phyloP scores from a whole-genome alignment of 148 eudicot species.

The Rhododendron simsii region DNA sequence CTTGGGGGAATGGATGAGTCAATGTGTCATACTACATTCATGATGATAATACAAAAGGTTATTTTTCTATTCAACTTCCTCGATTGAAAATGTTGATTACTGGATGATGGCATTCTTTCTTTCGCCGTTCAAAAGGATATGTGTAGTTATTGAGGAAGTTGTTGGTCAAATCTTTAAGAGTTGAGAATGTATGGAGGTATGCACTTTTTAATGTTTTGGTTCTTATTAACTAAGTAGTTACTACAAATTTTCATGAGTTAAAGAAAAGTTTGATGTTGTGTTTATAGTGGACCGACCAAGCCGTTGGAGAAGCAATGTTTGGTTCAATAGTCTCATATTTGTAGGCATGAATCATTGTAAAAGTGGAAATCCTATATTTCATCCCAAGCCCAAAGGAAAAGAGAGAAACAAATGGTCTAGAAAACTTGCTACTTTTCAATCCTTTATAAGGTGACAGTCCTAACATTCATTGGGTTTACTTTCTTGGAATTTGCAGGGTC shows the following conservation, averaged over 20 bases:
- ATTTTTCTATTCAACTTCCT: neutral
- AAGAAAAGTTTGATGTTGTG: neutral
- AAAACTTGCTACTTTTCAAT: neutral
- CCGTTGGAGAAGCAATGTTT: neutral
- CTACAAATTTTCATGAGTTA: neutral
- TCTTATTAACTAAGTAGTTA: neutral
- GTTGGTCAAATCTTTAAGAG: neutral
- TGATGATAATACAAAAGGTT: neutral
- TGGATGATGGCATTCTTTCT: neutral
- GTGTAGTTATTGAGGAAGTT: neutral
- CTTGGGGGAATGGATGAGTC: neutral
- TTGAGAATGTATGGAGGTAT: neutral
- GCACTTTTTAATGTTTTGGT: neutral
- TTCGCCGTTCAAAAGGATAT: neutral
- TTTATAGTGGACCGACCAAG: neutral
- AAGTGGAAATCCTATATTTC: no score
- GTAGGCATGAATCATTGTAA: neutral
- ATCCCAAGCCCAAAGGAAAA: no score
- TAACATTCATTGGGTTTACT: neutral
- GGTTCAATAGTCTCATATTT: neutral
- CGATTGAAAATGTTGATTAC: neutral
- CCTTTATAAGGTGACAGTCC: neutral
- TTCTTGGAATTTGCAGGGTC: slow-evolving; percentile 54
- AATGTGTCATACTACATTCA: neutral
- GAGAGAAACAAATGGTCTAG: neutral